Evolutionary conservation across 306 rosid genomes (phyloP).

Genomic region (Trifolium pratense): DNA sequence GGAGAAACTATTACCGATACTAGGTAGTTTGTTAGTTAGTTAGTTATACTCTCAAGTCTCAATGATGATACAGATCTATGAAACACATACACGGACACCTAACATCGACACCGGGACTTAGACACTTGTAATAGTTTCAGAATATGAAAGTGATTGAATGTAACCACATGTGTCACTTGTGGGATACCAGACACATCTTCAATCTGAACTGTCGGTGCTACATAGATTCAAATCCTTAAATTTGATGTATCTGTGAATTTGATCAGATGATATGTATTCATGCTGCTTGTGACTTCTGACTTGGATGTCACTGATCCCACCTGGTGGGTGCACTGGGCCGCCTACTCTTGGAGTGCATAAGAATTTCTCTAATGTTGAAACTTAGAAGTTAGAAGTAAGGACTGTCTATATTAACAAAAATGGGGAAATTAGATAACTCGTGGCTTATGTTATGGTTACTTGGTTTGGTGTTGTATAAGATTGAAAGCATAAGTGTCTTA

Average conservation of each 20-base stretch:
- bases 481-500: conserved; percentile 16
- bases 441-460: conserved; percentile 16
- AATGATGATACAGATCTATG: conserved; percentile 29
- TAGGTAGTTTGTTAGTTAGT: not conserved
- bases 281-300: not conserved
- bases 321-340: not conserved
- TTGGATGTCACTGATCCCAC: not conserved
- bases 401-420: not conserved
- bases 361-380: conserved; percentile 5
- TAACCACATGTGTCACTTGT: not conserved
- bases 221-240: conserved; percentile 14
- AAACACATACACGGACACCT: not conserved
- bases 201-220: not conserved
- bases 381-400: conserved; percentile 15
- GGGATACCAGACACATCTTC: not conserved
- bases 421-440: conserved; percentile 12
- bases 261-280: conserved; percentile 5
- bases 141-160: not conserved
- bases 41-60: conserved; percentile 1
- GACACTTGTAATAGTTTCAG: not conserved
- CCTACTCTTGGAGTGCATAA: not conserved
- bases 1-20: not conserved
- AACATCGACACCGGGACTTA: not conserved
- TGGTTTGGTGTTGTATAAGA: conserved; percentile 25
- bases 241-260: conserved; percentile 11